phyloP scores from a whole-genome alignment of 73 alveolate genomes.

The Symbiodinium pilosum region DNA sequence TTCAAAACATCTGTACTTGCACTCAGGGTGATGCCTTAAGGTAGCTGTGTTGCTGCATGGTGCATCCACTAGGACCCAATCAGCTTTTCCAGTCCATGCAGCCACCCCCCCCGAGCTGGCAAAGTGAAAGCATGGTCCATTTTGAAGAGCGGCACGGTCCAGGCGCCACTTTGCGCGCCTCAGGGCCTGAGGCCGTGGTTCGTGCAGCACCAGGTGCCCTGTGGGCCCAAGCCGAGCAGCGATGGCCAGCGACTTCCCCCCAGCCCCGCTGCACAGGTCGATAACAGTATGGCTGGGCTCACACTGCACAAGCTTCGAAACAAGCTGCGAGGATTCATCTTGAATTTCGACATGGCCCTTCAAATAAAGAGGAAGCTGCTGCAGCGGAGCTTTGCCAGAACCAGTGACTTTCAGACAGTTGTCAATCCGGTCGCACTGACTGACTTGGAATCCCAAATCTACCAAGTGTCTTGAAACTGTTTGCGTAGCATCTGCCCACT shows the following conservation, averaged over 20 bases:
- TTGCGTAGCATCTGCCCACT: not conserved
- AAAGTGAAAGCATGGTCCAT: not conserved
- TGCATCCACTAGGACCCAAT: slow-evolving; percentile 44
- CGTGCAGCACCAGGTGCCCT: slow-evolving; percentile 49
- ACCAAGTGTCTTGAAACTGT: not conserved
- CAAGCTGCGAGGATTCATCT: slow-evolving; percentile 55
- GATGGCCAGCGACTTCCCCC: slow-evolving; percentile 57
- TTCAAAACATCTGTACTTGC: slow-evolving; percentile 43
- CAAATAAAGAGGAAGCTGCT: slow-evolving; percentile 10
- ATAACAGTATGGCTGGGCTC: slow-evolving; percentile 24
- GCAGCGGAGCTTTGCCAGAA: not conserved
- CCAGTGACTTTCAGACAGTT: not conserved
- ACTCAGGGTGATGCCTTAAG: slow-evolving; percentile 46
- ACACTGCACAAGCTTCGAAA: slow-evolving; percentile 27
- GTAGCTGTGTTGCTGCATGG: slow-evolving; percentile 59
- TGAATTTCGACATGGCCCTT: slow-evolving; percentile 31
- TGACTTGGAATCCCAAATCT: not conserved
- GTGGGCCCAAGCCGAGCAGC: not conserved
- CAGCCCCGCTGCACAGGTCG: slow-evolving; percentile 44
- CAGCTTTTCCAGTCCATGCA: not conserved
- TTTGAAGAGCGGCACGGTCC: not conserved
- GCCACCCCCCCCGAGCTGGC: not conserved
- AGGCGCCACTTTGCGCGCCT: slow-evolving; percentile 42
- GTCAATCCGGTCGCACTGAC: slow-evolving; percentile 20
- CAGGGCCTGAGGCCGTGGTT: not conserved